Base-by-base conservation (phyloP, 306 rosid species). In the Canavalia ensiformis region DNA sequence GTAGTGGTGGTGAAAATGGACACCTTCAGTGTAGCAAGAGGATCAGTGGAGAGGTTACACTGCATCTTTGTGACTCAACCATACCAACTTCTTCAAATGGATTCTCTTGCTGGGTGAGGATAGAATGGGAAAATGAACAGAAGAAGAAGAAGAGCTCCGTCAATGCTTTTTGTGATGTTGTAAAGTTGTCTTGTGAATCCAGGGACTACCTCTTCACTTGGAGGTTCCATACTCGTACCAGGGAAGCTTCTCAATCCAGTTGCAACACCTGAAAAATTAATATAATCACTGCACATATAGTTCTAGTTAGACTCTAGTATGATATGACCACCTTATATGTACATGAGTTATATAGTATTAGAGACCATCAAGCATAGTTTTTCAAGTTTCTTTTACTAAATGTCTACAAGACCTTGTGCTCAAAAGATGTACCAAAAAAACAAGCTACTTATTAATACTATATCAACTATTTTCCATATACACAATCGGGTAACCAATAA, bases 71-170 rank as follows among this genome's bases (percentile, higher is more conserved):
- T 13, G 94, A 88, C 44, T 54, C 92, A 2, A 74, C 28, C 5
- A 59, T 91, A 7, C 91, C 97, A 1, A 50, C 72, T 78, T 83
- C 94, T 3, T 86, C 95, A 7, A 89, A 87, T 45, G 97, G 96
- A 2, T 93, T 95, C 78, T 88, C 93, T 0, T 95, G 99, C 84
- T 93, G 99, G 99, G 99, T 85, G 75, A 90, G 90, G 84, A 93
- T 95, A 0, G 99, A 95, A 18, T 93, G 97, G 99, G 88, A 84
- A 42, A 82, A 64, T 60, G 72, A 83, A 11, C 79, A 72, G 62
- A 84, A 84, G 54, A 87, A 47, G 52, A 67, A 86, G 81, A 90
- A 85, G 69, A 75, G 71, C 33, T 79, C 88, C 0, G 65, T 90
- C 34, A 79, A 87, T 33, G 90, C 98, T 47, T 95, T 89, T 87